These are phyloP conservation scores for Atalantia buxifolia DNA, from an alignment of 345 rosid species.

Conservation along the genomic window DNA sequence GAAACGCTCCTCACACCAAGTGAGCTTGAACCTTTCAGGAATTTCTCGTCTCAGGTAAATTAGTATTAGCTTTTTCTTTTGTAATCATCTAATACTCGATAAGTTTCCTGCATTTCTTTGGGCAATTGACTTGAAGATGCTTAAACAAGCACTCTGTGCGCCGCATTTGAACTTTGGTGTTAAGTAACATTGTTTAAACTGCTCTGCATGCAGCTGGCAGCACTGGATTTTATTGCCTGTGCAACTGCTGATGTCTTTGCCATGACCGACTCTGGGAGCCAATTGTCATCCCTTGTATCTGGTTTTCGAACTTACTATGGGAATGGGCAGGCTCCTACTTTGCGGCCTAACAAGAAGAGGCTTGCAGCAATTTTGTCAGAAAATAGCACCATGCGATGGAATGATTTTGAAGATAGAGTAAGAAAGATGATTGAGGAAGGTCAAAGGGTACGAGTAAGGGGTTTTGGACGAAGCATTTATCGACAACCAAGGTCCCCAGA, in stretches of 20 bases:
- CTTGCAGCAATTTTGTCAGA: constrained; percentile 69
- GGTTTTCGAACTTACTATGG: constrained; percentile 87
- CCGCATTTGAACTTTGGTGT: neutral
- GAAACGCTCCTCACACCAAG: constrained; percentile 71
- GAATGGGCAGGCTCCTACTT: constrained; percentile 55
- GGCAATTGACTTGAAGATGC: neutral
- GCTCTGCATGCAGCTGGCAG: constrained; percentile 62
- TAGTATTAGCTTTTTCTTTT: neutral
- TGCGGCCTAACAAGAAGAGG: constrained; percentile 92
- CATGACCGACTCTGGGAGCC: constrained; percentile 97
- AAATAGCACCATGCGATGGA: constrained; percentile 61
- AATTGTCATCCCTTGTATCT: constrained; percentile 81
- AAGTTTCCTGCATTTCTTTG: neutral
- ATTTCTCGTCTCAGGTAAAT: constrained; percentile 84
- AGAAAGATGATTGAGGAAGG: constrained; percentile 78
- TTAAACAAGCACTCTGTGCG: neutral
- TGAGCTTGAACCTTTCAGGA: constrained; percentile 81
- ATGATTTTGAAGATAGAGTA: constrained; percentile 52
- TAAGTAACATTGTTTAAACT: neutral
- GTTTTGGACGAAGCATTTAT: constrained; percentile 77
- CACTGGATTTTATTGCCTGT: constrained; percentile 83
- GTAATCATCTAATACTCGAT: neutral
- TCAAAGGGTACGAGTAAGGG: constrained; percentile 49
- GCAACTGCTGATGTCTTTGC: constrained; percentile 89
- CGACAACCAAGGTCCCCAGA: constrained; percentile 81